Evolutionary conservation across 805 yeast species (phyloP).

Genomic region (Metschnikowia cerradonensis): DNA sequence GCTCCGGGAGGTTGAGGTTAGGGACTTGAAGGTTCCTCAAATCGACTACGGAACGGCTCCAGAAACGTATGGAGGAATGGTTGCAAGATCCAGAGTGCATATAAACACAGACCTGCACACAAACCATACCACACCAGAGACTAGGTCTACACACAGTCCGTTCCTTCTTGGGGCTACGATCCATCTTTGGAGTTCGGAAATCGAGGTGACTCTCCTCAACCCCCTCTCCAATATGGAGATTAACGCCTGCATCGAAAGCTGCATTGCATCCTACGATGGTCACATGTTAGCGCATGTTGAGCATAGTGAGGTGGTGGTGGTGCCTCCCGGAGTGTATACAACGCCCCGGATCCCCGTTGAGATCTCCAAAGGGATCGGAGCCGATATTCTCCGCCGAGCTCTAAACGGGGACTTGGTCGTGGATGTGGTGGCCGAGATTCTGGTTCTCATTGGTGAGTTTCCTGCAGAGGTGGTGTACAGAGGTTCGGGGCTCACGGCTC

Average conservation of each 20-base stretch:
- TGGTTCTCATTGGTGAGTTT: constrained; percentile 37
- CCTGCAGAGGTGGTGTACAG: constrained; percentile 40
- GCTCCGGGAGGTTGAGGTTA: constrained; percentile 18
- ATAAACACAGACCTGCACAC: not conserved
- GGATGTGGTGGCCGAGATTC: constrained; percentile 43
- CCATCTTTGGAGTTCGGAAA: constrained; percentile 52
- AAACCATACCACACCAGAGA: not conserved
- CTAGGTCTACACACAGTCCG: constrained; percentile 18
- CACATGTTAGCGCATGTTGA: constrained; percentile 44
- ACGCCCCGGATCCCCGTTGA: constrained; percentile 50
- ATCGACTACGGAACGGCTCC: not conserved
- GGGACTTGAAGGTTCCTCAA: constrained; percentile 20
- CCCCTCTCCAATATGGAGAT: constrained; percentile 49
- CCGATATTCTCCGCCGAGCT: constrained; percentile 47
- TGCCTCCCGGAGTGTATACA: constrained; percentile 51
- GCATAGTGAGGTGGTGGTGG: constrained; percentile 34
- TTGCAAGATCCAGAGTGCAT: not conserved
- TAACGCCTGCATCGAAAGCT: constrained; percentile 39
- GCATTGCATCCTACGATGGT: constrained; percentile 47
- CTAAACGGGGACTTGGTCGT: constrained; percentile 48
- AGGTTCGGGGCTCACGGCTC: constrained; percentile 43
- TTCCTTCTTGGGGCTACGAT: constrained; percentile 49
- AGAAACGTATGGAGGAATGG: too few relatives aligned
- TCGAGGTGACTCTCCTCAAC: constrained; percentile 51
- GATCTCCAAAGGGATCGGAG: constrained; percentile 43